A percentile compares a stretch with the other conserved stretches of the same genome.
These are phyloP conservation scores for Hanseniaspora singularis DNA, from an alignment of 805 yeast species.

Conservation along the genomic window DNA sequence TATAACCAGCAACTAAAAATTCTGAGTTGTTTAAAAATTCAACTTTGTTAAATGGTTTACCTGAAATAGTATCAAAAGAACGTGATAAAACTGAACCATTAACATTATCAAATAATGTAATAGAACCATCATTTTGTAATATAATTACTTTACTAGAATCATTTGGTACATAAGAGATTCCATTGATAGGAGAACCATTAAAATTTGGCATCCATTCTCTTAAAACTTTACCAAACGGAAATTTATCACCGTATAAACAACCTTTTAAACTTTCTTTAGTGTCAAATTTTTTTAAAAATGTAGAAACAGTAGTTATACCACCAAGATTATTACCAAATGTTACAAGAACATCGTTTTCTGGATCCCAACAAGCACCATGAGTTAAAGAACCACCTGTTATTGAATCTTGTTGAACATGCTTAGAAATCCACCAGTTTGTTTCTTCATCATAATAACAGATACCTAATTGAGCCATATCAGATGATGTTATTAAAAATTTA, in stretches of 20 bases:
- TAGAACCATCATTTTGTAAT: conserved; percentile 30
- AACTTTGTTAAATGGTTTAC: conserved; percentile 70
- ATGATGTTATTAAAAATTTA: conserved; percentile 94
- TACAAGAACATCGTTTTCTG: conserved; percentile 69
- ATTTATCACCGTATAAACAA: conserved; percentile 75
- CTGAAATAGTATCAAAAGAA: conserved; percentile 25
- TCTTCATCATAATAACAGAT: conserved; percentile 92
- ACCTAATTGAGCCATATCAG: conserved; percentile 77
- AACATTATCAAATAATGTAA: conserved; percentile 11
- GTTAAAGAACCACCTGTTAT: conserved; percentile 81
- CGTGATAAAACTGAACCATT: conserved; percentile 17
- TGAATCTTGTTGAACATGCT: conserved; percentile 90
- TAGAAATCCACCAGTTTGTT: conserved; percentile 99
- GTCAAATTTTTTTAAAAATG: conserved; percentile 81
- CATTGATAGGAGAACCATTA: conserved; percentile 63
- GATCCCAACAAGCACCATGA: conserved; percentile 9
- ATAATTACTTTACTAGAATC: conserved; percentile 75
- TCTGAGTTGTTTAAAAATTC: conserved; percentile 55
- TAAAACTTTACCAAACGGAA: conserved; percentile 77
- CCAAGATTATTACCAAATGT: conserved; percentile 92
- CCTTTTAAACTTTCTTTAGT: conserved; percentile 40
- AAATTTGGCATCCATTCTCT: conserved; percentile 72
- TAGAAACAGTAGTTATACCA: conserved; percentile 77
- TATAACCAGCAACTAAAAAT: conserved; percentile 81
- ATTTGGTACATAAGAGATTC: conserved; percentile 71